These are phyloP conservation scores for Solanum clarkiae DNA, from an alignment of 257 asterid genomes.

Conservation along the genomic window DNA sequence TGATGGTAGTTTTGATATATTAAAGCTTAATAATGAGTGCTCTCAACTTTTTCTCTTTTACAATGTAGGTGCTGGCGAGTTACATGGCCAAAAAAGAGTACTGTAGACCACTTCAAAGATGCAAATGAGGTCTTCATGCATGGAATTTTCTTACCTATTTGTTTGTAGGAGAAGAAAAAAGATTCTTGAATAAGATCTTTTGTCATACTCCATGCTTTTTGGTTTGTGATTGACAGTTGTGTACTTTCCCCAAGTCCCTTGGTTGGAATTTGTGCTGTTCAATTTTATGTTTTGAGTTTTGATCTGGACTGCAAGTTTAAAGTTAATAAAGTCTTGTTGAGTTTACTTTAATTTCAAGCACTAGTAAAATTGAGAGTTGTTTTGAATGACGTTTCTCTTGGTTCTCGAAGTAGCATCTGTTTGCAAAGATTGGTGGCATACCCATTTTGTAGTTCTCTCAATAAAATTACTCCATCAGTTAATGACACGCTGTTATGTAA, in stretches of 20 bases:
- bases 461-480: neutral
- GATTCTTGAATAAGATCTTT: neutral
- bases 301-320: neutral
- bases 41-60: neutral
- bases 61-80: slow-evolving; percentile 91
- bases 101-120: slow-evolving; percentile 56
- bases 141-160: neutral
- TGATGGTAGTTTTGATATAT: neutral
- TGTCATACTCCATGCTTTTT: neutral
- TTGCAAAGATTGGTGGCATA: neutral
- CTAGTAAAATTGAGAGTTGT: neutral
- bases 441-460: neutral
- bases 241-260: neutral
- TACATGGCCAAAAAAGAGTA: slow-evolving; percentile 82
- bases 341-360: neutral
- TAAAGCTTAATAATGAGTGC: neutral
- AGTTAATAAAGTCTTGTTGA: neutral
- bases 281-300: neutral
- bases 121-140: slow-evolving; percentile 74
- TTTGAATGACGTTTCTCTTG: neutral
- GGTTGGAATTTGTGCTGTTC: neutral
- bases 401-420: neutral
- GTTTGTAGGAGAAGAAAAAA: neutral
- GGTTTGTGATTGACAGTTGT: neutral
- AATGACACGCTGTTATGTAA: neutral